Evolutionary conservation across 257 asterid genomes (phyloP).

Genomic region (Voacanga thouarsii): DNA sequence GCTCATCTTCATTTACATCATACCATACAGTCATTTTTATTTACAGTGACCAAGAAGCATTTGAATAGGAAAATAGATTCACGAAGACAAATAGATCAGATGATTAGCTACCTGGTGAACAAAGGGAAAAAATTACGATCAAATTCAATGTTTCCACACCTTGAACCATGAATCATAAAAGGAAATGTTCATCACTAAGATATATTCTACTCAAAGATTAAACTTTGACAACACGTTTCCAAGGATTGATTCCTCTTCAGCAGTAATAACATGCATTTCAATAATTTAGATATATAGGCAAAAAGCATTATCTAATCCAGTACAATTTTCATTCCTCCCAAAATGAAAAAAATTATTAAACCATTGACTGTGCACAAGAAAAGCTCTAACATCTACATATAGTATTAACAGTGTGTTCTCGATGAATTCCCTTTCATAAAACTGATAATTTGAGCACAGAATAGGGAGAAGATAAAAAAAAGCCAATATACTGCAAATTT

Average conservation of each 20-base stretch:
- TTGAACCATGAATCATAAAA: not conserved
- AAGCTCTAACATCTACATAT: not conserved
- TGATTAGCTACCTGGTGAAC: not conserved
- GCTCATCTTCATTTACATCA: not conserved
- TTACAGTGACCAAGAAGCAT: not conserved
- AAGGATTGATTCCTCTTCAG: not conserved
- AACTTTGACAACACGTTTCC: not conserved
- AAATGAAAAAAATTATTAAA: not conserved
- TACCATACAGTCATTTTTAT: not conserved
- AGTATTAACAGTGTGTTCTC: not conserved
- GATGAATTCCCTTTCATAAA: not conserved
- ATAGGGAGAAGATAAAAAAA: not conserved
- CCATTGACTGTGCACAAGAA: not conserved
- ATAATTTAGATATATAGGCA: not conserved
- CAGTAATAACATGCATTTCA: not conserved
- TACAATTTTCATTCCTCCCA: not conserved
- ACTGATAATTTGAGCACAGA: not conserved
- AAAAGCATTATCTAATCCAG: not conserved
- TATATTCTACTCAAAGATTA: not conserved
- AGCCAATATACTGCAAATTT: not conserved
- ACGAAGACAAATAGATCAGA: not conserved
- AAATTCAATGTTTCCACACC: not conserved
- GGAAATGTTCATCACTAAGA: not conserved
- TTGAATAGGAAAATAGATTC: not conserved
- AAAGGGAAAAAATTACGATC: not conserved